A percentile compares a stretch with the other conserved stretches of the same genome.
phyloP scores from a whole-genome alignment of 768 basidiomycete species.

The Phylloporus rhodoxanthus region DNA sequence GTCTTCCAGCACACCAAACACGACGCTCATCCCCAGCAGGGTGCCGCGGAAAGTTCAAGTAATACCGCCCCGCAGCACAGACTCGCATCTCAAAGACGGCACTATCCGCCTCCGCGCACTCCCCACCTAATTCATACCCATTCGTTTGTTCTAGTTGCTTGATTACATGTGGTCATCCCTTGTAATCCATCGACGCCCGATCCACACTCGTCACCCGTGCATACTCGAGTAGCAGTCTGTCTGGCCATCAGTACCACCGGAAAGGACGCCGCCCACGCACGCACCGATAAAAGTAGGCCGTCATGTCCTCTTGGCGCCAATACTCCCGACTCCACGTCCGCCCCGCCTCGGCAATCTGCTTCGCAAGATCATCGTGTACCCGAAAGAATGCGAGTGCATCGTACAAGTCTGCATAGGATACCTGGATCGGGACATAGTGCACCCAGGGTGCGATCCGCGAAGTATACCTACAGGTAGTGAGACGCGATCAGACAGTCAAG shows the following conservation, averaged over 20 bases:
- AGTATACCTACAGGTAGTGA: not conserved
- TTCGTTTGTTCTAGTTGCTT: not conserved
- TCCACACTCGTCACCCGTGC: slow-evolving; percentile 46
- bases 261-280: slow-evolving; percentile 1
- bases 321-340: slow-evolving; percentile 49
- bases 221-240: slow-evolving; percentile 50
- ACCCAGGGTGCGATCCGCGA: slow-evolving; percentile 63
- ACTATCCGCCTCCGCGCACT: slow-evolving; percentile 58
- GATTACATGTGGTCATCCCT: not conserved
- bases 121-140: slow-evolving; percentile 22
- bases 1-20: slow-evolving; percentile 31
- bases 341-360: slow-evolving; percentile 51
- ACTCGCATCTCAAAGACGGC: slow-evolving; percentile 68
- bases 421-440: slow-evolving; percentile 66
- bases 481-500: not conserved
- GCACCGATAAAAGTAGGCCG: slow-evolving; percentile 54
- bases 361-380: slow-evolving; percentile 55
- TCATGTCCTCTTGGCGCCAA: slow-evolving; percentile 59
- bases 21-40: slow-evolving; percentile 35
- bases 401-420: slow-evolving; percentile 62
- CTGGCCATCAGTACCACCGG: not conserved
- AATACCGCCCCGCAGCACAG: slow-evolving; percentile 82
- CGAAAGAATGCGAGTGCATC: slow-evolving; percentile 72
- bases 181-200: slow-evolving; percentile 39
- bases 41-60: no score